These are phyloP conservation scores for Volvox reticuliferus DNA, from an alignment of 139 green algal species.

Conservation along the genomic window DNA sequence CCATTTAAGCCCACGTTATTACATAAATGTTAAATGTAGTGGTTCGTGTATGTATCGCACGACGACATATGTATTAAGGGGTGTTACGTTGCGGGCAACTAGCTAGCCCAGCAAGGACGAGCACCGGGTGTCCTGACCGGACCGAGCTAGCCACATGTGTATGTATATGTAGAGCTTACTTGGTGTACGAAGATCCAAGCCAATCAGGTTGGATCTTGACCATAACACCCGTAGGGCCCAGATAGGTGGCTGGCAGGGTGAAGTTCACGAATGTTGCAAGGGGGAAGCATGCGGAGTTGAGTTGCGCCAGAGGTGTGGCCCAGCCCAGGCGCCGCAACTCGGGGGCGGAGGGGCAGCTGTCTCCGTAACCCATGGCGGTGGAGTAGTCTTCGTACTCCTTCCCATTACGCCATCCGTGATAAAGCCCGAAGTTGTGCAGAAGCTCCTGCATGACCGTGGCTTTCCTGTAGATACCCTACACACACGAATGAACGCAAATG, in stretches of 20 bases:
- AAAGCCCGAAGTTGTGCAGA: background rate
- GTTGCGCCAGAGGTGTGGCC: background rate
- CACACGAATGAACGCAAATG: too few species aligned
- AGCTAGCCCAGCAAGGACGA: too few species aligned
- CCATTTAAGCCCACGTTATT: too few species aligned
- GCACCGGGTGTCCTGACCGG: too few species aligned
- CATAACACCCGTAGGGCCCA: background rate
- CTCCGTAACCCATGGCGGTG: background rate
- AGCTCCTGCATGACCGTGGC: slow-evolving; percentile 16
- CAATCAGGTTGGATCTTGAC: slow-evolving; percentile 28
- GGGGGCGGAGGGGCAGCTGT: slow-evolving; percentile 15
- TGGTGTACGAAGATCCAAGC: background rate
- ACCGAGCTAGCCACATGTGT: too few species aligned
- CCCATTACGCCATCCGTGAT: slow-evolving; percentile 7
- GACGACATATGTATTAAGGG: too few species aligned
- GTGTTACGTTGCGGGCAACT: too few species aligned
- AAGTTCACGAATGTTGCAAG: background rate
- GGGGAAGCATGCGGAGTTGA: background rate
- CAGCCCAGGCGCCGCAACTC: slow-evolving; percentile 34
- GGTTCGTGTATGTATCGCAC: too few species aligned
- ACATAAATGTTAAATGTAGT: too few species aligned
- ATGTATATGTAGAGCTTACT: too few species aligned
- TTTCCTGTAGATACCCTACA: too few species aligned
- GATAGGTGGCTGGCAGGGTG: slow-evolving; percentile 2
- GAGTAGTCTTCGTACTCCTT: slow-evolving; percentile 1